Conservation (phyloP, 352 stramenopile species). For the Sclerospora graminicola region DNA sequence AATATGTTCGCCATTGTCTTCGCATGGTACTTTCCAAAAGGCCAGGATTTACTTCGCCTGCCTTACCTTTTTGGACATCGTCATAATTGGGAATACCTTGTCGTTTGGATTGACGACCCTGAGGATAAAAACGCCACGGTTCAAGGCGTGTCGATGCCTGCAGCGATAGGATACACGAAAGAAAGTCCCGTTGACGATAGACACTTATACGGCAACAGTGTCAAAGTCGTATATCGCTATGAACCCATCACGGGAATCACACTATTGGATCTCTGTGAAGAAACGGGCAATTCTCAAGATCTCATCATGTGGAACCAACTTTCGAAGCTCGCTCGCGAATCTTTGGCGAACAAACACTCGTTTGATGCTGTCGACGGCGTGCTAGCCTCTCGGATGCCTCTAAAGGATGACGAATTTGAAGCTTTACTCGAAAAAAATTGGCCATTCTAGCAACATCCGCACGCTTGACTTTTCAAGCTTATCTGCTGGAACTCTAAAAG, state of each 20-base stretch:
- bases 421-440: slow-evolving; percentile 5
- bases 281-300: slow-evolving; percentile 6
- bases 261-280: not conserved
- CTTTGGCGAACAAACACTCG: slow-evolving; percentile 6
- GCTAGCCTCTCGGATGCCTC: slow-evolving; percentile 7
- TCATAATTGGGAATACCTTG: slow-evolving; percentile 13
- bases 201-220: slow-evolving; percentile 2
- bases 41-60: not conserved
- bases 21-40: slow-evolving; percentile 14
- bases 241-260: slow-evolving; percentile 1
- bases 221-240: slow-evolving; percentile 8
- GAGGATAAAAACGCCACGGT: slow-evolving; percentile 4
- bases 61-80: slow-evolving; percentile 3
- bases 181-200: slow-evolving; percentile 1
- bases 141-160: slow-evolving; percentile 5
- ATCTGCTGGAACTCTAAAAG: too few species aligned
- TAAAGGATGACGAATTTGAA: slow-evolving; percentile 9
- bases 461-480: too few species aligned
- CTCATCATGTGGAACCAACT: slow-evolving; percentile 16
- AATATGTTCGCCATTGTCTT: slow-evolving; percentile 9
- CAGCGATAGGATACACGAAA: slow-evolving; percentile 2
- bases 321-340: slow-evolving; percentile 6
- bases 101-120: slow-evolving; percentile 15
- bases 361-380: too few species aligned
- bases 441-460: too few species aligned